Percentiles rank a stretch among this genome's conserved stretches.
Conservation (phyloP, 225 moss, liverwort and hornwort genomes). For the Thuidium tamariscinum region DNA sequence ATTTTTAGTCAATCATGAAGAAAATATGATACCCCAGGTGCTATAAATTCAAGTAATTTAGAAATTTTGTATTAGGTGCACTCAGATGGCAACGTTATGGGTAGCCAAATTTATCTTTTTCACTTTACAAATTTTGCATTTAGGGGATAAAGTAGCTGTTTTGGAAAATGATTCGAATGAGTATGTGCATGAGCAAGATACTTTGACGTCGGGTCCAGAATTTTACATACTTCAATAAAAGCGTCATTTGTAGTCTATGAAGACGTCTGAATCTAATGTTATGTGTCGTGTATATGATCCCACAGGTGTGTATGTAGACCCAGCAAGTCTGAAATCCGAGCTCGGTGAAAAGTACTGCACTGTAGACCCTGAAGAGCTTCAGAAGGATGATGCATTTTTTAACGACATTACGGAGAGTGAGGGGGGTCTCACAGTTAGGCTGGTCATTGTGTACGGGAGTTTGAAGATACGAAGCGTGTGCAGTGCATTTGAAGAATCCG, state of each 20-base stretch:
- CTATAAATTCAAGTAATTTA: too few relatives aligned
- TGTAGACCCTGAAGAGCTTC: conserved; percentile 21
- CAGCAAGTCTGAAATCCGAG: conserved; percentile 50
- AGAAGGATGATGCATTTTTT: conserved; percentile 29
- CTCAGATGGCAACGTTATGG: neutral
- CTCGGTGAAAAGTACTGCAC: conserved; percentile 44
- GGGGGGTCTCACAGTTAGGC: conserved; percentile 66
- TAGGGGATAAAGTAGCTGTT: neutral
- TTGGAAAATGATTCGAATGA: neutral
- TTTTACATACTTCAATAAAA: neutral
- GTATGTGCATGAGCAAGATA: neutral
- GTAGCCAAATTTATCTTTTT: neutral
- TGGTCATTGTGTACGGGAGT: conserved; percentile 69
- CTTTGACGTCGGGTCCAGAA: neutral
- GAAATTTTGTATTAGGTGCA: neutral
- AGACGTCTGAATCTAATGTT: neutral
- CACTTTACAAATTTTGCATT: neutral
- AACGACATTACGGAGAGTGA: conserved; percentile 44
- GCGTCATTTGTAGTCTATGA: neutral
- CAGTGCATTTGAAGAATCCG: conserved; percentile 83
- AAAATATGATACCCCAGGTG: neutral
- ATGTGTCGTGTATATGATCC: neutral
- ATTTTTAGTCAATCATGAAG: neutral
- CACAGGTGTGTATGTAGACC: conserved; percentile 70
- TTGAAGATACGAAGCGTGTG: conserved; percentile 81